A percentile compares a stretch with the other conserved stretches of the same genome.
These are phyloP conservation scores for Yamadazyma ubonensis DNA, from an alignment of 805 yeast genomes.

Conservation along the genomic window DNA sequence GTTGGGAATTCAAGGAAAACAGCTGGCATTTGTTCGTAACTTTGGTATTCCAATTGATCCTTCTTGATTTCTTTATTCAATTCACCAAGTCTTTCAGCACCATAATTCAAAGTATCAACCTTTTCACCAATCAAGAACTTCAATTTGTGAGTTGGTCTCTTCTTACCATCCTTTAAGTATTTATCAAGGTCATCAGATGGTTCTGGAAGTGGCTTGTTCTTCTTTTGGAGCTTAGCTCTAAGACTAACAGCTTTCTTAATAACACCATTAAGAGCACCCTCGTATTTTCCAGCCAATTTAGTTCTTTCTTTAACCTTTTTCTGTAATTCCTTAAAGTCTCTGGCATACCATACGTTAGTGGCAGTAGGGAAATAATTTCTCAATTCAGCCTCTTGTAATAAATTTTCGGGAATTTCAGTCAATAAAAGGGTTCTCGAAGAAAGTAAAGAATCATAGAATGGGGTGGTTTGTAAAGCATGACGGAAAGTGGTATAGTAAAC, in stretches of 20 bases:
- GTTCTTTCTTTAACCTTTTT: conserved; percentile 61
- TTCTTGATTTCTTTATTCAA: conserved; percentile 63
- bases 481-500: conserved; percentile 68
- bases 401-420: conserved; percentile 58
- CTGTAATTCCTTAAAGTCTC: conserved; percentile 57
- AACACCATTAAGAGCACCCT: conserved; percentile 61
- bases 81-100: conserved; percentile 63
- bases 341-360: conserved; percentile 58
- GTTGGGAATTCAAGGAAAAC: conserved; percentile 79
- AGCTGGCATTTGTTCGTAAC: conserved; percentile 56
- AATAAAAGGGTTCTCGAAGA: conserved; percentile 73
- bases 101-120: conserved; percentile 79
- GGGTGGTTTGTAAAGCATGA: conserved; percentile 72
- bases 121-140: conserved; percentile 74
- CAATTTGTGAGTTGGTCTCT: conserved; percentile 81
- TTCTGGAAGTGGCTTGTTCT: conserved; percentile 52
- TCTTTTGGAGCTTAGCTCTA: conserved; percentile 56
- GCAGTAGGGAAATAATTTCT: conserved; percentile 64
- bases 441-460: conserved; percentile 65
- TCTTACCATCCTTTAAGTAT: conserved; percentile 64
- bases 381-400: conserved; percentile 49
- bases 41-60: conserved; percentile 53
- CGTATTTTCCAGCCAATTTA: conserved; percentile 60
- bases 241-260: conserved; percentile 58
- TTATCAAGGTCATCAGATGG: conserved; percentile 57